These are phyloP conservation scores for Gryganskiella cystojenkinii DNA, from an alignment of 192 early-diverging fungal genomes.

Conservation along the genomic window DNA sequence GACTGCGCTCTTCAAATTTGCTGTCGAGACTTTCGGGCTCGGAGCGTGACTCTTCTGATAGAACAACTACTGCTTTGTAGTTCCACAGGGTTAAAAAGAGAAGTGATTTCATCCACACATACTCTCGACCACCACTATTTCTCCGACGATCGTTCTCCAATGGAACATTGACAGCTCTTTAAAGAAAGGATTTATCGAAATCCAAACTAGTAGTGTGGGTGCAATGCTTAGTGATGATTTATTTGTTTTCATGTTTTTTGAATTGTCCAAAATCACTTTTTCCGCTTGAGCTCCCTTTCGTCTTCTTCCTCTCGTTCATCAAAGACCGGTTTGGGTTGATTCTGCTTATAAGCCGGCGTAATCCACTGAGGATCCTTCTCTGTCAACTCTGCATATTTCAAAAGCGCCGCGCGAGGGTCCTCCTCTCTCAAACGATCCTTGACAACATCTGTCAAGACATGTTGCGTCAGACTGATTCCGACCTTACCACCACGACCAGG, in stretches of 20 bases:
- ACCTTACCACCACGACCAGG: constrained; percentile 89
- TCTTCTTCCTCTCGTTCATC: constrained; percentile 72
- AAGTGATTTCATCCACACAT: no score
- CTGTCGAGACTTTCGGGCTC: no score
- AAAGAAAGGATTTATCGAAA: no score
- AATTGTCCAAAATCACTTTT: no score
- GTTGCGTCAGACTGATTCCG: constrained; percentile 85
- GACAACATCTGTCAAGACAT: constrained; percentile 82
- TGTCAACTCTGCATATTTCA: constrained; percentile 85
- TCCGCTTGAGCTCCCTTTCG: constrained; percentile 59
- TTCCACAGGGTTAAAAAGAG: no score
- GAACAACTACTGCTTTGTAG: no score
- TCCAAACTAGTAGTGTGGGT: background rate
- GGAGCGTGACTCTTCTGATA: no score
- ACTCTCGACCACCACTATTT: no score
- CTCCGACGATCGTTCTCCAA: no score
- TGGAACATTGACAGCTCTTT: no score
- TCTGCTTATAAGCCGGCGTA: constrained; percentile 80
- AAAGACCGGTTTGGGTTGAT: constrained; percentile 78
- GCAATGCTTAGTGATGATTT: background rate
- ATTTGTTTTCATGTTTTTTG: no score
- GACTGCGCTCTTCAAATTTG: no score
- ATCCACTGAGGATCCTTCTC: constrained; percentile 89
- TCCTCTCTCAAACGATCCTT: constrained; percentile 84
- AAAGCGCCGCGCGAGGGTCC: constrained; percentile 92